Evolutionary conservation across 2,329 filamentous ascomycete genomes (phyloP).

Genomic region (Ceratocystis harringtonii): DNA sequence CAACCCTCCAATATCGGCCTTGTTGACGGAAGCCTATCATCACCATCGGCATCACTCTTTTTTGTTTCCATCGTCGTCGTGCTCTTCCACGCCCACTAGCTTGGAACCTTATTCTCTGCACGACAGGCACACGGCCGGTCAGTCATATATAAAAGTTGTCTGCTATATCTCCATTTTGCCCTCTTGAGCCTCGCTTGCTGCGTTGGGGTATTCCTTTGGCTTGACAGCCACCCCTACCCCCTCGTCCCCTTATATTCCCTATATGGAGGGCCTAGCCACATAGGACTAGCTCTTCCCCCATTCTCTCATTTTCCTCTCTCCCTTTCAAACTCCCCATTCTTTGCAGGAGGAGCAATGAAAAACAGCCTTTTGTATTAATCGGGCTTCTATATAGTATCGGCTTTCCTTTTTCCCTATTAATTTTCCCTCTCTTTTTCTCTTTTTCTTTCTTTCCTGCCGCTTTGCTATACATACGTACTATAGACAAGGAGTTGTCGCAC

Average conservation of each 20-base stretch:
- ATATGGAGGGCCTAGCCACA: neutral
- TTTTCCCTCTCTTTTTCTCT: neutral
- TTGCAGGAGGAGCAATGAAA: neutral
- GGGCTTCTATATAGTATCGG: neutral
- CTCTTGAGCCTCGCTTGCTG: conserved; percentile 7
- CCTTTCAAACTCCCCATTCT: neutral
- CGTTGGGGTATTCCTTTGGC: conserved; percentile 6
- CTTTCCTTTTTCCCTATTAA: too few relatives aligned
- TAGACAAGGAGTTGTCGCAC: too few relatives aligned
- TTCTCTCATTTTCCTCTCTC: neutral
- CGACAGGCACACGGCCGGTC: conserved; percentile 2
- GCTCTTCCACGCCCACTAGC: neutral
- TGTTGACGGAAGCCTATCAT: neutral
- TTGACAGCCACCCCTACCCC: neutral
- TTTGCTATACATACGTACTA: neutral
- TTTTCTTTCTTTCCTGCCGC: neutral
- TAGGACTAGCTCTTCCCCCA: neutral
- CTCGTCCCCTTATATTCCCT: neutral
- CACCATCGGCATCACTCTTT: neutral
- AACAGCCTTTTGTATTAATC: neutral
- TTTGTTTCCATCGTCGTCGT: neutral
- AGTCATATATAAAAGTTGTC: neutral
- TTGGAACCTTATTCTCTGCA: conserved; percentile 2
- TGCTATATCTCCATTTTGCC: conserved; percentile 7
- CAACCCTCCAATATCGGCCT: neutral